Base-by-base conservation (phyloP, 2,329 filamentous ascomycete species). In the Orbilia javanica region DNA sequence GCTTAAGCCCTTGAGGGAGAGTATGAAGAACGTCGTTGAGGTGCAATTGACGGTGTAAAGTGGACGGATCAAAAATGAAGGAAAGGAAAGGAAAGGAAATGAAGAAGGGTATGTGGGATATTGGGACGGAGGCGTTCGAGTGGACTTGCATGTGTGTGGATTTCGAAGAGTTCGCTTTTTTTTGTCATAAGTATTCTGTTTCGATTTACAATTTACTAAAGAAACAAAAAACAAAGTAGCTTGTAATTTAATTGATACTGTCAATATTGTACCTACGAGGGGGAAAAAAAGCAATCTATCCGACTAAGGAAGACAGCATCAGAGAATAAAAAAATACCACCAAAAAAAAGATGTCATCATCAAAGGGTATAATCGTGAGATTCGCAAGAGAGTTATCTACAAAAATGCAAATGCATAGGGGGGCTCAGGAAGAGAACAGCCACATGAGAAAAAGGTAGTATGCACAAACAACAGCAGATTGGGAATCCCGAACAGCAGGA, bases 1-100 rank as follows among this genome's bases (percentile, higher is more conserved):
- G 20, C 80, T 88, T 66, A 83, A 83, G 82, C 85, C 85, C 18
- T 89, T 52, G 64, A 68, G 83, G 80, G 80, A 83, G 57, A 79
- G 82, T 46, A 82, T 85, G 66, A 81, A 82, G 72, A 83, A 82
- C 71, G 83, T 81, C 15, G 83, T 84, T 76, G 85, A 84, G 68
- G 83, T 84, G 55, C 82, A 85, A 60, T 83, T 86, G 76, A 81
- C 84, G 70, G 84, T 86, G 73, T 86, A 84, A 81, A 65, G 8
- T n/a, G n/a, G n/a, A n/a, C n/a, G n/a, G n/a, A n/a, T n/a, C n/a
- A n/a, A n/a, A n/a, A 11, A 42, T n/a, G 2, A 31, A 31, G 4
- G 8, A 10, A 29, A 11, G n/a, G 42, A 46, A 15, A 44, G 2
- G 13, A 44, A 18, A 81, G 62, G 27, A 15, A 6, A n/a, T n/a